Conservation (phyloP, 495 filamentous ascomycete genomes). For the Platismatia glauca region DNA sequence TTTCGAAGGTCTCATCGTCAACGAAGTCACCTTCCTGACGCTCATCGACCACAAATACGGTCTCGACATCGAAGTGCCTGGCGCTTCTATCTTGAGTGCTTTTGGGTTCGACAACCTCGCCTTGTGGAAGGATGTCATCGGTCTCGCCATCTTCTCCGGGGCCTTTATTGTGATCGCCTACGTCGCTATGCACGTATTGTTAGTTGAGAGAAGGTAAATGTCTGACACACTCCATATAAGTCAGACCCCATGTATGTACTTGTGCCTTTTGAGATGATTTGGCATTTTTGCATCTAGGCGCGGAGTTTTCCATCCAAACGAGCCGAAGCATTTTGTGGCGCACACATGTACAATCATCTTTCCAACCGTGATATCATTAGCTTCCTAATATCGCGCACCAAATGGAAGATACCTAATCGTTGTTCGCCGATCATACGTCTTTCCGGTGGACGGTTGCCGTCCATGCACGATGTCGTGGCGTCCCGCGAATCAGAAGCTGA, state of each 20-base stretch:
- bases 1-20: constrained; percentile 94
- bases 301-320: not conserved
- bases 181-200: constrained; percentile 80
- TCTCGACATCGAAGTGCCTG: constrained; percentile 91
- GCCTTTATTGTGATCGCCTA: constrained; percentile 86
- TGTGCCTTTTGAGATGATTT: not conserved
- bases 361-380: not conserved
- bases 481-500: not conserved
- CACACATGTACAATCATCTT: not conserved
- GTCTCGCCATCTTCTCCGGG: constrained; percentile 71
- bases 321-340: not conserved
- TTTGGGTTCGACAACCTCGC: constrained; percentile 85
- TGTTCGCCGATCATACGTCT: not conserved
- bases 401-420: not conserved
- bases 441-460: not conserved
- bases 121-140: constrained; percentile 76
- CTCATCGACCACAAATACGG: constrained; percentile 90
- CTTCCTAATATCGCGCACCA: not conserved
- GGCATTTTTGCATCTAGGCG: not conserved
- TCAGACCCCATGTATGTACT: not conserved
- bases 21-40: constrained; percentile 87
- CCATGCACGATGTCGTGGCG: not conserved
- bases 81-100: constrained; percentile 82
- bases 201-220: constrained; percentile 79
- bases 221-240: not conserved